Evolutionary conservation across 2,329 filamentous ascomycete species (phyloP).

Genomic region (Pseudonectria foliicola): DNA sequence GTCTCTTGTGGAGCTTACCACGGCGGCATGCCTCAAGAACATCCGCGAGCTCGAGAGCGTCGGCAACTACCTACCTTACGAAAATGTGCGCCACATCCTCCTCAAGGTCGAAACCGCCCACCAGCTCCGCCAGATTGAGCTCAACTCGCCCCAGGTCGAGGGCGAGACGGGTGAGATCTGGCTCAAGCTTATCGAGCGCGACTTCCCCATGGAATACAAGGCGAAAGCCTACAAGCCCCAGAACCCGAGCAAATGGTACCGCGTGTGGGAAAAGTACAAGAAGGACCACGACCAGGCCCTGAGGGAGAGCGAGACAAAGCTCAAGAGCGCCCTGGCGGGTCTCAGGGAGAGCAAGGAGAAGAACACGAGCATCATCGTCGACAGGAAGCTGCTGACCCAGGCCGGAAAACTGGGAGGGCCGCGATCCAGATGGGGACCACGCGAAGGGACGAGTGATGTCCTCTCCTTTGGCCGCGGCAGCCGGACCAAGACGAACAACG

Average conservation of each 20-base stretch:
- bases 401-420: constrained; percentile 28
- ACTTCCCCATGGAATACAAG: constrained; percentile 61
- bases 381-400: constrained; percentile 39
- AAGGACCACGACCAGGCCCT: constrained; percentile 51
- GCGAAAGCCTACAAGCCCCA: constrained; percentile 57
- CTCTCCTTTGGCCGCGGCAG: constrained; percentile 41
- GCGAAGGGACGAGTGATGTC: constrained; percentile 23
- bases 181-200: constrained; percentile 68
- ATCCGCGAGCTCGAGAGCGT: constrained; percentile 57
- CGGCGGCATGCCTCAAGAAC: constrained; percentile 45
- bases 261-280: constrained; percentile 66
- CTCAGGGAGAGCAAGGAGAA: constrained; percentile 51
- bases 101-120: constrained; percentile 62
- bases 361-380: constrained; percentile 51
- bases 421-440: constrained; percentile 21
- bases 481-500: constrained; percentile 44
- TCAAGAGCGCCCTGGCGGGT: constrained; percentile 50
- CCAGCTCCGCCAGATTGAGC: constrained; percentile 69
- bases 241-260: constrained; percentile 66
- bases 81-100: constrained; percentile 58
- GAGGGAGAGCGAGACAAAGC: constrained; percentile 50
- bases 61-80: constrained; percentile 62
- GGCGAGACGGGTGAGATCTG: constrained; percentile 67
- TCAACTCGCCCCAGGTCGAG: constrained; percentile 68
- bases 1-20: constrained; percentile 45